Conservation (phyloP, 768 basidiomycete species). For the Lactarius pseudohatsudake region DNA sequence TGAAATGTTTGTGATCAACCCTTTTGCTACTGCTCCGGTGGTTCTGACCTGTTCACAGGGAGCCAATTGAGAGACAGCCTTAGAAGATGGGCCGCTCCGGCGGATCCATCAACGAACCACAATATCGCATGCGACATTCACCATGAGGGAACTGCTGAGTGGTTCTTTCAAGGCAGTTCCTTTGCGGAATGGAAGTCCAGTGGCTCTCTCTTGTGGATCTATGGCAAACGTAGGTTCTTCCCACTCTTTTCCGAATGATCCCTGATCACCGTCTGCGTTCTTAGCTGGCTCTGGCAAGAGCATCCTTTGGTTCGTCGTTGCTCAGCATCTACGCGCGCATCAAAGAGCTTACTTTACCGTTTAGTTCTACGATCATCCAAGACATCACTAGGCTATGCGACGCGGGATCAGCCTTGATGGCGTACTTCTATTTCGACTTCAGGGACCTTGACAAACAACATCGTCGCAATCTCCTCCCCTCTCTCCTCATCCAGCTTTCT, state of each 20-base stretch:
- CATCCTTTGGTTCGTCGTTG: background rate
- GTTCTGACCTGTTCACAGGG: background rate
- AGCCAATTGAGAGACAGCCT: background rate
- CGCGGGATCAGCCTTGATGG: background rate
- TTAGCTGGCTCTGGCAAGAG: background rate
- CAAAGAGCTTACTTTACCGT: background rate
- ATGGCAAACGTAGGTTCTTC: background rate
- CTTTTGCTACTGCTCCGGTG: background rate
- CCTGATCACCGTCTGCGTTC: background rate
- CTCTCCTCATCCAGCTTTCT: too few species aligned
- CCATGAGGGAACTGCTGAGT: background rate
- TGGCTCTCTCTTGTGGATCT: background rate
- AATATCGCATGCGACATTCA: background rate
- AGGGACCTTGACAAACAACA: too few species aligned
- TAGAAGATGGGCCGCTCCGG: background rate
- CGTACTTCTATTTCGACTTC: background rate
- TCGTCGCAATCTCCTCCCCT: too few species aligned
- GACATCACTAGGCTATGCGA: background rate
- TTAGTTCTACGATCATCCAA: background rate
- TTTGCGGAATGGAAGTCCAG: background rate
- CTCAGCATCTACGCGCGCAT: background rate
- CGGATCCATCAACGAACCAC: background rate
- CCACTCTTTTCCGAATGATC: background rate
- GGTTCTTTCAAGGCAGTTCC: background rate
- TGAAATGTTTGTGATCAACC: background rate